Percentiles rank a stretch among this genome's conserved stretches.
Conservation (phyloP, 805 yeast genomes). For the Debaryomyces prosopidis region DNA sequence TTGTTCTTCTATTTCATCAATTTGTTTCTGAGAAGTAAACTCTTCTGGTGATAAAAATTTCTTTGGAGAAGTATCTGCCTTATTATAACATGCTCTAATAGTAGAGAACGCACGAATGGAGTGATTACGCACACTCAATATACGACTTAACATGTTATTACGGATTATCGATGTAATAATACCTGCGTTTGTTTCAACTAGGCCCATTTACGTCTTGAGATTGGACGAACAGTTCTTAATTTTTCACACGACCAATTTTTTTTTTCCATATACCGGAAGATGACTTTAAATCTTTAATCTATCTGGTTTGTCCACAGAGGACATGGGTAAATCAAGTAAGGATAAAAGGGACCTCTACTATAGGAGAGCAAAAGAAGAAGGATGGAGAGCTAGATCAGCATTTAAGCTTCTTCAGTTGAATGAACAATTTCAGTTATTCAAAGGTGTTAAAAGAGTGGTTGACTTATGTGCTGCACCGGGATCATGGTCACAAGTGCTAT, state of each 20-base stretch:
- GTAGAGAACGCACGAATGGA: slow-evolving; percentile 7
- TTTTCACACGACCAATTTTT: slow-evolving; percentile 4
- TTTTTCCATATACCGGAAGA: slow-evolving; percentile 5
- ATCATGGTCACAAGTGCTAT: slow-evolving; percentile 95
- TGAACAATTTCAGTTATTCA: slow-evolving; percentile 82
- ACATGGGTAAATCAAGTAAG: slow-evolving; percentile 92
- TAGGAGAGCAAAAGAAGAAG: slow-evolving; percentile 94
- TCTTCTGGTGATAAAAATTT: slow-evolving; percentile 32
- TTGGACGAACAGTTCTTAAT: slow-evolving; percentile 1
- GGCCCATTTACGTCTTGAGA: background rate
- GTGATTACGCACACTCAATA: background rate
- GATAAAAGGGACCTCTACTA: slow-evolving; percentile 92
- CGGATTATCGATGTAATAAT: background rate
- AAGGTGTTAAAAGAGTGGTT: slow-evolving; percentile 78
- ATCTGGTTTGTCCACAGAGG: background rate
- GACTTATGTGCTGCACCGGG: slow-evolving; percentile 99
- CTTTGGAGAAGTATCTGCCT: background rate
- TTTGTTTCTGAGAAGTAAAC: slow-evolving; percentile 25
- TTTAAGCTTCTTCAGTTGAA: slow-evolving; percentile 88
- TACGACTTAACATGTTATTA: background rate
- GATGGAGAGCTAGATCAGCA: slow-evolving; percentile 97
- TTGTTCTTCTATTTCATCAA: slow-evolving; percentile 24
- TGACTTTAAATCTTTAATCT: background rate
- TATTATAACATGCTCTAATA: slow-evolving; percentile 1
- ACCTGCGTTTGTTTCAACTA: background rate